Conservation (phyloP, 148 eudicot genomes). For the Hydrangea macrophylla region DNA sequence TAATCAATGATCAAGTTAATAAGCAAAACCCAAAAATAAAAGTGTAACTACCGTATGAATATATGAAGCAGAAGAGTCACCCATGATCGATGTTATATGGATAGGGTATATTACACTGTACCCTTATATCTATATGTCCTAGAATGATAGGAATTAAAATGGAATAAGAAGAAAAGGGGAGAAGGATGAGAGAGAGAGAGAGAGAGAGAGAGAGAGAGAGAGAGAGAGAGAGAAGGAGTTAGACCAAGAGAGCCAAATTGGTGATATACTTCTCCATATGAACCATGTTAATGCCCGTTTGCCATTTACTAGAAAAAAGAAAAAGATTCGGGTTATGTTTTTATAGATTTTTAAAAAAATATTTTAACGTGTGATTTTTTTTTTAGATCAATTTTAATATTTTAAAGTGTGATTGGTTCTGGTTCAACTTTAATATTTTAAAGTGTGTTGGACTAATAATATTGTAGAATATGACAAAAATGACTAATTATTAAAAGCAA, state of each 20-base stretch:
- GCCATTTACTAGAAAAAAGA: no score
- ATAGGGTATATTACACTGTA: background rate
- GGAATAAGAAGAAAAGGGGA: background rate
- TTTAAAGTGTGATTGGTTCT: no score
- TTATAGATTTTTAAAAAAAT: no score
- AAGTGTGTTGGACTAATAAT: no score
- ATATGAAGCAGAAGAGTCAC: conserved; percentile 33
- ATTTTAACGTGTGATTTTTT: no score
- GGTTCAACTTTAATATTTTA: no score
- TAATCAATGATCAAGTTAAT: no score
- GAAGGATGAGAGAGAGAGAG: background rate
- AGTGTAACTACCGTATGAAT: conserved; percentile 27
- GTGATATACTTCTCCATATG: background rate
- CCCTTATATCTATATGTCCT: background rate
- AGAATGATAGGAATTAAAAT: background rate
- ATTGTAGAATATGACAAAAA: no score
- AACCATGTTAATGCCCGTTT: no score
- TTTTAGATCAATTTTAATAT: no score
- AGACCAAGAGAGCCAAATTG: background rate
- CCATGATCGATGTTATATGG: conserved; percentile 22
- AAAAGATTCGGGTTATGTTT: no score
- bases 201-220: background rate
- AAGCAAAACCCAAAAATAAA: background rate
- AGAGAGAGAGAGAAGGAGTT: background rate
- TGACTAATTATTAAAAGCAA: no score